phyloP scores from a whole-genome alignment of 2,329 filamentous ascomycete genomes.

The Amauroascus verrucosus region DNA sequence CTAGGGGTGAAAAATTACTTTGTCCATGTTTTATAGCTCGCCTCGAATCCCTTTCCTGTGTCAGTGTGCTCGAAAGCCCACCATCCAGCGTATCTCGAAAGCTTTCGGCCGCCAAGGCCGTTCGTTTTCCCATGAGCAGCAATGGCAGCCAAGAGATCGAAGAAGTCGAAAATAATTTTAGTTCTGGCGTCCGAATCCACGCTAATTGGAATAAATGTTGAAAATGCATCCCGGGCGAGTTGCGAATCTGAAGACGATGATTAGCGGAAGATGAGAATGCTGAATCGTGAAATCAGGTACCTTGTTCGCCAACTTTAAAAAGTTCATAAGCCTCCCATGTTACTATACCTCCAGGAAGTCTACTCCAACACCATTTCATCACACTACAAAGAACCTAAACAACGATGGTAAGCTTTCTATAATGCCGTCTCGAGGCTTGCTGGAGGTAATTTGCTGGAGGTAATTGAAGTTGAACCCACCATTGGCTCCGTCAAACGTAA shows the following conservation, averaged over 20 bases:
- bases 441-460: slow-evolving; percentile 3
- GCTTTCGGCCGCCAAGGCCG: slow-evolving; percentile 81
- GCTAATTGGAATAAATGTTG: slow-evolving; percentile 89
- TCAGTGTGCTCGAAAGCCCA: slow-evolving; percentile 95
- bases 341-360: slow-evolving; percentile 80
- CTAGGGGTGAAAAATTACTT: slow-evolving; percentile 45
- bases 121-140: slow-evolving; percentile 90
- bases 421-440: slow-evolving; percentile 9
- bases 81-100: slow-evolving; percentile 93
- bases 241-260: slow-evolving; percentile 59
- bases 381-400: slow-evolving; percentile 79
- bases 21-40: slow-evolving; percentile 82
- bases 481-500: slow-evolving; percentile 86
- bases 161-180: slow-evolving; percentile 91
- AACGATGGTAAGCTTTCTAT: slow-evolving; percentile 9
- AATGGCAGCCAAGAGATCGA: slow-evolving; percentile 81
- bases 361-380: slow-evolving; percentile 97
- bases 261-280: neutral
- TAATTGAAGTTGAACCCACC: slow-evolving; percentile 45
- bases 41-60: slow-evolving; percentile 81
- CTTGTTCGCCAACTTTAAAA: slow-evolving; percentile 87
- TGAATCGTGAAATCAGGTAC: slow-evolving; percentile 30
- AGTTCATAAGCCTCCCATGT: slow-evolving; percentile 96
- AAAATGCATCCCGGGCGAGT: slow-evolving; percentile 84
- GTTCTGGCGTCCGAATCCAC: slow-evolving; percentile 77